Evolutionary conservation across 768 basidiomycete species (phyloP).

Genomic region (Lentinula guzmanii): DNA sequence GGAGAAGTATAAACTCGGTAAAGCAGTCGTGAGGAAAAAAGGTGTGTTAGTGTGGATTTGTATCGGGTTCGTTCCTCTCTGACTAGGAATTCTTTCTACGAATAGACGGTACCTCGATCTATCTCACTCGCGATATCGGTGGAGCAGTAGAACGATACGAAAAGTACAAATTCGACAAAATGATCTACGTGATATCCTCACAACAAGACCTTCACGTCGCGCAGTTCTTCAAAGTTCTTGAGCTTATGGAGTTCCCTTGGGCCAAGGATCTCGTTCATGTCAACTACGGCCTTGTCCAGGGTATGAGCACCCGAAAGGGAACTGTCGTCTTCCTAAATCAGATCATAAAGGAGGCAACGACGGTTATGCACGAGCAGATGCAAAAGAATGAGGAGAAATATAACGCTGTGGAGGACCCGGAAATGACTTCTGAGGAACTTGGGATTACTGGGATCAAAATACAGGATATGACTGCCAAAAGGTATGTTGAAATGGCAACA

Average conservation of each 20-base stretch:
- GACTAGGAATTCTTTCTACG: background rate
- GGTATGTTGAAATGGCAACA: constrained; percentile 37
- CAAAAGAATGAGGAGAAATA: constrained; percentile 91
- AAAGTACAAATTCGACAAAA: constrained; percentile 80
- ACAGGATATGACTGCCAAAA: constrained; percentile 93
- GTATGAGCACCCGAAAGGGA: constrained; percentile 93
- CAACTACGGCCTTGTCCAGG: constrained; percentile 87
- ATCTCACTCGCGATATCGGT: constrained; percentile 92
- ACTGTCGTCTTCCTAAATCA: constrained; percentile 94
- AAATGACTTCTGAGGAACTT: constrained; percentile 69
- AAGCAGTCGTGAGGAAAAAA: constrained; percentile 83
- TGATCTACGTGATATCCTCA: constrained; percentile 90
- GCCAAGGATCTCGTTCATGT: constrained; percentile 79
- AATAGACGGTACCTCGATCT: constrained; percentile 88
- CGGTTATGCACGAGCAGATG: constrained; percentile 97
- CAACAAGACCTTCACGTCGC: constrained; percentile 83
- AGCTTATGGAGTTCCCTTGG: constrained; percentile 87
- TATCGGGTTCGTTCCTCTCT: background rate
- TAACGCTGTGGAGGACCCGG: constrained; percentile 80
- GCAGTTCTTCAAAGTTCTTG: constrained; percentile 92
- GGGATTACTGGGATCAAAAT: constrained; percentile 97
- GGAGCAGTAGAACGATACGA: constrained; percentile 90
- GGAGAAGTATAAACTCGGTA: constrained; percentile 87
- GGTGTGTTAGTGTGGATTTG: constrained; percentile 32
- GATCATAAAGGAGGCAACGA: constrained; percentile 82